Evolutionary conservation across 106 monocot species (phyloP), one percentile per base, ranked within the genome.

Genomic region (Dioscorea alata): DNA sequence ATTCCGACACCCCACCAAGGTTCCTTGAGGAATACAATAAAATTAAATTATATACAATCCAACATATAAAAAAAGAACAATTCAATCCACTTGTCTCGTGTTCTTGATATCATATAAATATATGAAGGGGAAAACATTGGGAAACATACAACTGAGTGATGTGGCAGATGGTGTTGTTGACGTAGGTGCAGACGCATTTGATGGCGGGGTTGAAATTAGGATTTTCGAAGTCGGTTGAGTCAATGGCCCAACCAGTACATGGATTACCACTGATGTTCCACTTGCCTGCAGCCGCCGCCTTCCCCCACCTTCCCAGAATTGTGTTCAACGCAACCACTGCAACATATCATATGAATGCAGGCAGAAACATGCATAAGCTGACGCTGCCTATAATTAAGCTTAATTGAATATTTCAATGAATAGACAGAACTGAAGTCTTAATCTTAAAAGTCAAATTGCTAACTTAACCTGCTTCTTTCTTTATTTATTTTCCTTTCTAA

Each of bases 271-370:
- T 65, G 15, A 54, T 48, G 65, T 73, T 73, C 73, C 64, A 73
- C 68, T 21, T 14, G 18, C 56, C 35, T 33, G 54, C 4, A 8
- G 73, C 54, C 1, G 77, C 71, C 51, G 33, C 49, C 50, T 56
- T 16, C 13, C 74, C 63, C 85, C 85, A 85, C 31, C 81, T 57
- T 12, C 58, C 68, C 13, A 85, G 63, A 9, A 85, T 85, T 0
- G 78, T 49, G 60, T 75, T 85, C 68, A 85, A 20, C 8, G 81
- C 85, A 8, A 9, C 23, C 22, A 63, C 81, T 81, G 72, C 61
- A 66, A n/a, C 23, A 2, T 13, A 19, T 17, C 16, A 33, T 4
- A 18, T 16, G 20, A 16, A 16, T 15, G 13, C 16, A 56, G 0
- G 13, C 42, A 3, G 28, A 28, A 28, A 42, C 42, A 19, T 2